A percentile compares a stretch with the other conserved stretches of the same genome.
These are phyloP conservation scores for Aegilops tauschii DNA, from an alignment of 176 grass and related monocot genomes.

Conservation along the genomic window DNA sequence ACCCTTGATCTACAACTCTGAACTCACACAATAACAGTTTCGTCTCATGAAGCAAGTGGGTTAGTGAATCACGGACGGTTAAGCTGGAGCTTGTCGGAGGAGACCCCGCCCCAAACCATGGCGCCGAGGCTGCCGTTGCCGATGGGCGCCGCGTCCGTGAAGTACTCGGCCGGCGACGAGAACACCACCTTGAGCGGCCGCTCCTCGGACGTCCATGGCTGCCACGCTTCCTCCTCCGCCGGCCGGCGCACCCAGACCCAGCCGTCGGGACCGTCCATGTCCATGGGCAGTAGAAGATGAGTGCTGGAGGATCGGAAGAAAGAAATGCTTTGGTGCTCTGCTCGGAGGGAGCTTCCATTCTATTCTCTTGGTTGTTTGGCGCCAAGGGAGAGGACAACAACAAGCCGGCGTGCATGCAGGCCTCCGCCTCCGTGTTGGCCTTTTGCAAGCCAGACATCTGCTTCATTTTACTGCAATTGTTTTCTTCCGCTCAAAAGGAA, in stretches of 20 bases:
- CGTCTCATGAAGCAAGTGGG: not conserved
- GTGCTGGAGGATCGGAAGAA: not conserved
- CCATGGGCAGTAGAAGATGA: not conserved
- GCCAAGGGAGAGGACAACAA: not conserved
- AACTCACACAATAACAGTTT: not conserved
- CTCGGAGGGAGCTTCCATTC: not conserved
- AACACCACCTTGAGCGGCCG: constrained; percentile 73
- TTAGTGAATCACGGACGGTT: constrained; percentile 50
- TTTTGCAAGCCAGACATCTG: not conserved
- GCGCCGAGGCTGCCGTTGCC: constrained; percentile 72
- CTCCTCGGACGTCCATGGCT: not conserved
- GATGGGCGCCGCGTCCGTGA: constrained; percentile 76
- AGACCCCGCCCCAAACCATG: constrained; percentile 82
- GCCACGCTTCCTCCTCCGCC: not conserved
- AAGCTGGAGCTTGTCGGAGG: constrained; percentile 74
- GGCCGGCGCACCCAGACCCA: constrained; percentile 47
- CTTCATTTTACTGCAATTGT: not conserved
- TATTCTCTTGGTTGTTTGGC: not conserved
- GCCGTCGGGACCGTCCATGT: not conserved
- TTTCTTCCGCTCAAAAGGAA: no score
- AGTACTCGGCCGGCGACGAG: constrained; percentile 49
- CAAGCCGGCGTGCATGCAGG: not conserved
- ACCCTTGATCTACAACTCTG: not conserved
- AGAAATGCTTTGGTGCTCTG: not conserved
- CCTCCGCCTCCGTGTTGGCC: not conserved